Conservation (phyloP, 805 yeast genomes). For the Teunomyces cretensis region DNA sequence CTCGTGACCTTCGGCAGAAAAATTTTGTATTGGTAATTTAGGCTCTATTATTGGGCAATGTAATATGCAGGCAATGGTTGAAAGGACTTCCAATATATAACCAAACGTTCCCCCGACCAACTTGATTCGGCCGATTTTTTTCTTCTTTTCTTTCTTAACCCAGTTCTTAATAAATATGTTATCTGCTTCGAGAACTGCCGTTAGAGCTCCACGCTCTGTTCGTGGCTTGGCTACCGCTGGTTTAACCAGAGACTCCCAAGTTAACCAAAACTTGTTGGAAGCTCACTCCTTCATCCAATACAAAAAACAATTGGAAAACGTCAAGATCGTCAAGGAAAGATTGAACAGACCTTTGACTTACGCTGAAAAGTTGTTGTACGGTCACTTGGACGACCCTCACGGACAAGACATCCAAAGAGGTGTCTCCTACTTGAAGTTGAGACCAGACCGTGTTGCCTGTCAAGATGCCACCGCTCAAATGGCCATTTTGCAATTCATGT, state of each 20-base stretch:
- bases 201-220: constrained; percentile 30
- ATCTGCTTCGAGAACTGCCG: constrained; percentile 41
- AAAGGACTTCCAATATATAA: constrained; percentile 4
- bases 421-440: constrained; percentile 83
- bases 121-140: constrained; percentile 1
- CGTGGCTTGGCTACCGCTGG: constrained; percentile 56
- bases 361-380: constrained; percentile 93
- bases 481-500: constrained; percentile 96
- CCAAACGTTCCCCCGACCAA: constrained; percentile 7
- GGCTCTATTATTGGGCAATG: constrained; percentile 2
- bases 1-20: neutral
- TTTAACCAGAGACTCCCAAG: constrained; percentile 68
- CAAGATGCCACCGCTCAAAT: constrained; percentile 99
- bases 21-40: constrained; percentile 4
- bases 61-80: neutral
- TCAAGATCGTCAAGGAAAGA: constrained; percentile 79
- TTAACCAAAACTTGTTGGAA: constrained; percentile 78
- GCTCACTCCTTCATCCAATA: constrained; percentile 84
- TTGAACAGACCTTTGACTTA: constrained; percentile 86
- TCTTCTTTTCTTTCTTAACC: constrained; percentile 5
- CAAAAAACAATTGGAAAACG: constrained; percentile 86
- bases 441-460: constrained; percentile 98
- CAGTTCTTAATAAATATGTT: constrained; percentile 28
- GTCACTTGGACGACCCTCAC: constrained; percentile 92
- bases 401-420: constrained; percentile 86